These are phyloP conservation scores for Tilletia horrida DNA, from an alignment of 1,284 basidiomycete genomes.

Conservation along the genomic window DNA sequence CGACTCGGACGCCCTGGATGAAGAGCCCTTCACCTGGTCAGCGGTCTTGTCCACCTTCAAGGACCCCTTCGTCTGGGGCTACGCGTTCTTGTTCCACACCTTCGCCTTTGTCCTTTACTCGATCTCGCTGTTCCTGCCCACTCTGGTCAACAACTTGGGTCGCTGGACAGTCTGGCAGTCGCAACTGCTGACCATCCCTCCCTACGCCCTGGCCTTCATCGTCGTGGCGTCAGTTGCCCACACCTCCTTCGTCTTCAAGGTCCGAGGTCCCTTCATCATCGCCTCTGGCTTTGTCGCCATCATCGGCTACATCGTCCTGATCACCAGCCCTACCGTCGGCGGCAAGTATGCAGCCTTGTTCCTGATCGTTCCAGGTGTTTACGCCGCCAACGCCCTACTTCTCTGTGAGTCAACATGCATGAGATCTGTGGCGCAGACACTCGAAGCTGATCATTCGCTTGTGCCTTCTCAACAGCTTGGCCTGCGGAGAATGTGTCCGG, in stretches of 20 bases:
- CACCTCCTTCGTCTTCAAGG: slow-evolving; percentile 56
- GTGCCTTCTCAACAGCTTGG: slow-evolving; percentile 55
- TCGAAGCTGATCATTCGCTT: background rate
- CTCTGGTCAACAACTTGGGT: slow-evolving; percentile 64
- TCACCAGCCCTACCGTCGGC: slow-evolving; percentile 62
- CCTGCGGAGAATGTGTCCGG: slow-evolving; percentile 70
- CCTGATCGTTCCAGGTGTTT: slow-evolving; percentile 64
- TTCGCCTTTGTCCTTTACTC: slow-evolving; percentile 58
- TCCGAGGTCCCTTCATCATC: slow-evolving; percentile 64
- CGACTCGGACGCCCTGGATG: slow-evolving; percentile 62
- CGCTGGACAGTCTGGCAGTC: slow-evolving; percentile 63
- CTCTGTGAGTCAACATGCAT: slow-evolving; percentile 21
- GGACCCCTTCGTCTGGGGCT: slow-evolving; percentile 66
- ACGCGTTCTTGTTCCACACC: slow-evolving; percentile 66
- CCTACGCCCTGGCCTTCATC: slow-evolving; percentile 60
- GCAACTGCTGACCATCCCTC: slow-evolving; percentile 66
- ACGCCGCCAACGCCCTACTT: slow-evolving; percentile 63
- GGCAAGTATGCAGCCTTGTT: slow-evolving; percentile 65
- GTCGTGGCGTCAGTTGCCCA: slow-evolving; percentile 59
- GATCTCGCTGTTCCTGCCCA: slow-evolving; percentile 49
- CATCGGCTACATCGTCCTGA: slow-evolving; percentile 66
- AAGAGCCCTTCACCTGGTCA: slow-evolving; percentile 53
- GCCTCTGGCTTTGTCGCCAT: slow-evolving; percentile 61
- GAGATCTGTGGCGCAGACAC: too few relatives aligned
- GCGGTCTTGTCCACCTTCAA: slow-evolving; percentile 59